Evolutionary conservation across 768 basidiomycete genomes (phyloP).

Genomic region (Suillus paluster): DNA sequence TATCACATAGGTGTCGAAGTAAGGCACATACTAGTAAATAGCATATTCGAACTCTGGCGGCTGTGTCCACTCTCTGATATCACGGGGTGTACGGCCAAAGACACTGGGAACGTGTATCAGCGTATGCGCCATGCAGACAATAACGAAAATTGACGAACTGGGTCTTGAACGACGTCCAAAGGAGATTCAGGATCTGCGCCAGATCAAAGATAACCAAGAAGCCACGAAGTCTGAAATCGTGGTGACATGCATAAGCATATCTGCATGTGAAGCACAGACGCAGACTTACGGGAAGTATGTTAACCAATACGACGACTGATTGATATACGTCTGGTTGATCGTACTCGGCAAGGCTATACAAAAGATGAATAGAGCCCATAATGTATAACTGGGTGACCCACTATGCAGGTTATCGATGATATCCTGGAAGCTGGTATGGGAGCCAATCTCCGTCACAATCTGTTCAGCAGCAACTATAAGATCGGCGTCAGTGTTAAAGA

Average conservation of each 20-base stretch:
- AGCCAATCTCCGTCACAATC: conserved; percentile 52
- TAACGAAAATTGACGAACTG: conserved; percentile 49
- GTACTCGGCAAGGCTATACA: conserved; percentile 63
- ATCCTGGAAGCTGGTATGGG: conserved; percentile 47
- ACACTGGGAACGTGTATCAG: conserved; percentile 44
- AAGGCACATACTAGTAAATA: conserved; percentile 71
- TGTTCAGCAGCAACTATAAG: conserved; percentile 38
- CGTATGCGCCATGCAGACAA: neutral
- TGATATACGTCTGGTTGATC: conserved; percentile 89
- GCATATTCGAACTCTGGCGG: conserved; percentile 90
- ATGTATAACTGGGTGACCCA: conserved; percentile 19
- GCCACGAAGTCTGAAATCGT: conserved; percentile 72
- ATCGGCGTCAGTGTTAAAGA: neutral
- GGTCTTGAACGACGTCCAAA: conserved; percentile 86
- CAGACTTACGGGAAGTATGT: conserved; percentile 88
- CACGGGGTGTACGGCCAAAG: conserved; percentile 88
- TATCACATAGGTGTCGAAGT: conserved; percentile 5
- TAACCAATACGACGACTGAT: conserved; percentile 91
- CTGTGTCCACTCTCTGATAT: conserved; percentile 88
- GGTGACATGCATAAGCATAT: conserved; percentile 8
- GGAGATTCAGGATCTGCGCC: conserved; percentile 90
- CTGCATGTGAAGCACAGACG: conserved; percentile 5
- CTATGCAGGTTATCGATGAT: conserved; percentile 52
- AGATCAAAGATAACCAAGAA: conserved; percentile 95
- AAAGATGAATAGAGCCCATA: conserved; percentile 7